Evolutionary conservation across 2,329 filamentous ascomycete species (phyloP).

Genomic region (Aspergillus caelatus): DNA sequence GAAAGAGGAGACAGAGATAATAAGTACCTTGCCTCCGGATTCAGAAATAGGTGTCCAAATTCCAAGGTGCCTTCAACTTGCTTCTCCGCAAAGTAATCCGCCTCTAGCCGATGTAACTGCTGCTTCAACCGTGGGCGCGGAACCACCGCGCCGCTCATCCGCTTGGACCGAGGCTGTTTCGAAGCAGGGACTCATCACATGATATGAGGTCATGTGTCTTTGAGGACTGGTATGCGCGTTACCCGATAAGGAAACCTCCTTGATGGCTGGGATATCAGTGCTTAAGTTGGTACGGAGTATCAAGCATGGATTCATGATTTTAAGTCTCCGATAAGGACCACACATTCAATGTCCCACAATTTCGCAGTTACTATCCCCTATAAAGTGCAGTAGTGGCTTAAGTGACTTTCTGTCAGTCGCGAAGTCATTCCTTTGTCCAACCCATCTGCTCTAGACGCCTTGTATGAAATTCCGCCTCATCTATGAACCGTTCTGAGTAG

Average conservation of each 20-base stretch:
- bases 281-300: too few species aligned
- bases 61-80: neutral
- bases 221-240: neutral
- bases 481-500: too few species aligned
- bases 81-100: conserved; percentile 24
- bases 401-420: too few species aligned
- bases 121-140: neutral
- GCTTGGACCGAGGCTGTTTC: conserved; percentile 31
- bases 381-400: too few species aligned
- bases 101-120: conserved; percentile 21
- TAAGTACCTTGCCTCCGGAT: conserved; percentile 7
- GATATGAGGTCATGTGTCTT: conserved; percentile 11
- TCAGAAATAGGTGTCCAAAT: neutral
- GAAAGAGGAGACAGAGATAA: conserved; percentile 1
- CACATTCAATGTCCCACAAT: too few species aligned
- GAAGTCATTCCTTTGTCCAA: too few species aligned
- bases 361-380: too few species aligned
- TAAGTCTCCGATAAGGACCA: too few species aligned
- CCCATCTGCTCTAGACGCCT: too few species aligned
- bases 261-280: neutral
- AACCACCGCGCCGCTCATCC: conserved; percentile 17
- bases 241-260: neutral
- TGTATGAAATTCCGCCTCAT: too few species aligned
- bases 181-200: conserved; percentile 6
- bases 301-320: too few species aligned